phyloP scores from a whole-genome alignment of 345 rosid genomes.

The Reutealis trisperma region DNA sequence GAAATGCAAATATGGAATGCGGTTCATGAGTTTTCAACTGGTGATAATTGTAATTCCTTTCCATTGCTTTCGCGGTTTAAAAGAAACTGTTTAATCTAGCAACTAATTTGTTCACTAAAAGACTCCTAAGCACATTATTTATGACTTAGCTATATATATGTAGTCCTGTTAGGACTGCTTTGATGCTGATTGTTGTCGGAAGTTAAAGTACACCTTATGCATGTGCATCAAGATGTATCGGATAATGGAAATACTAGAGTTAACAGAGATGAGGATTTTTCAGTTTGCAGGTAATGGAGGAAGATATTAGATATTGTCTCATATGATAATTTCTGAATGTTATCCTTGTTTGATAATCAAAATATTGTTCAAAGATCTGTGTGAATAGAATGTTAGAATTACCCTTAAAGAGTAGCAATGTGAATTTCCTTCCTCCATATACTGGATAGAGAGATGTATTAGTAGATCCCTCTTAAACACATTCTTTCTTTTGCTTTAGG shows the following conservation, averaged over 20 bases:
- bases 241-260: neutral
- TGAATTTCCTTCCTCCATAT: neutral
- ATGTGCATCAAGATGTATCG: neutral
- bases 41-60: neutral
- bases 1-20: neutral
- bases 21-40: neutral
- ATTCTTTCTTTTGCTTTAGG: slow-evolving; percentile 43
- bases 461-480: neutral
- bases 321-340: neutral
- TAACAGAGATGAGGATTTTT: neutral
- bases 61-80: neutral
- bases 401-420: neutral
- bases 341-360: neutral
- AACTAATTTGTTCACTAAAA: neutral
- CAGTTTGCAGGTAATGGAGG: neutral
- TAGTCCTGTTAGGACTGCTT: neutral
- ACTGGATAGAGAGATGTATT: neutral
- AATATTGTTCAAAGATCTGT: neutral
- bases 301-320: neutral
- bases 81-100: neutral
- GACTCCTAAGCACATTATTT: neutral
- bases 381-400: neutral
- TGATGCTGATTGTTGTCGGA: too few relatives aligned
- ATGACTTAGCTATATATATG: neutral
- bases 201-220: neutral